Base-by-base conservation (phyloP, 305 asterid genomes). In the Fraxinus platypoda region DNA sequence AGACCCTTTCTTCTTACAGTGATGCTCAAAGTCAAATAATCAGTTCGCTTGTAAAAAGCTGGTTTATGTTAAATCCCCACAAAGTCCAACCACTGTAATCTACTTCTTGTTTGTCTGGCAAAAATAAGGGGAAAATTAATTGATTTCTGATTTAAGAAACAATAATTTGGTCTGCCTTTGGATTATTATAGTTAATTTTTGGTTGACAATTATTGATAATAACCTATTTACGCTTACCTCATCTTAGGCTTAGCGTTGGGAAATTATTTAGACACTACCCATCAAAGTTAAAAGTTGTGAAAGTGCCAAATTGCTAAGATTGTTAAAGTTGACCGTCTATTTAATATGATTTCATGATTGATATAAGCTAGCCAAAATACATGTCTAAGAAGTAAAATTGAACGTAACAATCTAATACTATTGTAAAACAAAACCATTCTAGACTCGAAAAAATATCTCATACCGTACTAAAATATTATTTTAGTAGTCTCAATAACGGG, bases 21-120 rank as follows among this genome's bases (percentile, higher is more conserved):
- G 80, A 83, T 49, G 75, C 64, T 66, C 31, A 84, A 85, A 91
- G 92, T 92, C 94, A 90, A 93, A 83, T 80, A 76, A 89, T 88
- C 88, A 80, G 85, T 86, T 85, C 83, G 82, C 85, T 87, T 83
- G 83, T 54, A 70, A 87, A 66, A 87, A 89, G 90, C 84, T 82
- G 86, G 78, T 83, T 82, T 73, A 84, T 86, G 82, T 82, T 79
- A n/a, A 41, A 83, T 19, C 84, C 78, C 71, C 46, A 31, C 13
- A 35, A 72, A 81, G 77, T 77, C 74, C 73, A 83, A 79, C 59
- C 2, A 43, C 66, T 13, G 23, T 77, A 19, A 59, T 46, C 57
- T 79, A 66, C 76, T 35, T 12, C 13, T 75, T 41, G 13, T 75
- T 41, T 35, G 8, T 41, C 21, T 30, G 76, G 31, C 4, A 52